phyloP scores from a whole-genome alignment of 1,284 basidiomycete species.

The Heliocybe sulcata region DNA sequence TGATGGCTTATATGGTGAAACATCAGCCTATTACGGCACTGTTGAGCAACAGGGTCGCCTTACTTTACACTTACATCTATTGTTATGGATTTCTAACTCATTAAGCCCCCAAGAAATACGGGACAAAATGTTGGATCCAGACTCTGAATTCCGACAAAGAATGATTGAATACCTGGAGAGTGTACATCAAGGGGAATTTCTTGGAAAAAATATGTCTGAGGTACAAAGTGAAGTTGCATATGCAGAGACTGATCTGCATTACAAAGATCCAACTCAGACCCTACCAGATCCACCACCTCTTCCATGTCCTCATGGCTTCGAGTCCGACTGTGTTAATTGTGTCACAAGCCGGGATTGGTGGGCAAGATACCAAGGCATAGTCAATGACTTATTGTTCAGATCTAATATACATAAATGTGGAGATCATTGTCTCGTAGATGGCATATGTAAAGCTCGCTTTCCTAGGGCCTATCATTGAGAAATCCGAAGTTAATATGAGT shows the following conservation, averaged over 20 bases:
- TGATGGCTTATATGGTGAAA: constrained; percentile 23
- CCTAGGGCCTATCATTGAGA: too few relatives aligned
- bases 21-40: constrained; percentile 25
- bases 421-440: background rate
- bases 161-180: constrained; percentile 10
- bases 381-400: background rate
- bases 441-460: background rate
- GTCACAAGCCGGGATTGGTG: background rate
- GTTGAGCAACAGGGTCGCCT: constrained; percentile 28
- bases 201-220: too few relatives aligned
- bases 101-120: constrained; percentile 22
- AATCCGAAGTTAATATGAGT: too few relatives aligned
- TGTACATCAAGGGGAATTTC: background rate
- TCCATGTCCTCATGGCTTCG: too few relatives aligned
- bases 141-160: constrained; percentile 15
- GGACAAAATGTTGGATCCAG: constrained; percentile 15
- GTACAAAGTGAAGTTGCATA: too few relatives aligned
- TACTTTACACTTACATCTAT: constrained; percentile 24
- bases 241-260: too few relatives aligned
- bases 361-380: background rate
- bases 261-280: too few relatives aligned
- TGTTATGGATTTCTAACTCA: constrained; percentile 20
- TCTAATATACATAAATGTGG: background rate
- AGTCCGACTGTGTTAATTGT: background rate
- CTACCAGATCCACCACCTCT: too few relatives aligned